These are phyloP conservation scores for Cenococcum geophilum DNA, from an alignment of 495 filamentous ascomycete genomes.

Conservation along the genomic window DNA sequence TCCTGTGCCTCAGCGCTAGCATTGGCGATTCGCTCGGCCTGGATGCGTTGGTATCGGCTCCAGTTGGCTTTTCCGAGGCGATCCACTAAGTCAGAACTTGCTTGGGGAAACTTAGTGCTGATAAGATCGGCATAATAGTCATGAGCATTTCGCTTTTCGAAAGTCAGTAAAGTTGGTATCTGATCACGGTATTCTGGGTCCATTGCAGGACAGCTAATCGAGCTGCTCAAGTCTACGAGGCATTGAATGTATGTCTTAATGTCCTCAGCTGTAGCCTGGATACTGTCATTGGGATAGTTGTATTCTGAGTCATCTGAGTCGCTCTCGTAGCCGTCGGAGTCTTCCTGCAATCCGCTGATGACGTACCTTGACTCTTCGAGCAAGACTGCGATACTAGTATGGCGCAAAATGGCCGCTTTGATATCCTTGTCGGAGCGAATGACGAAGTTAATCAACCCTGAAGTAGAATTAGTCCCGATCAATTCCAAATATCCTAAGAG, in stretches of 20 bases:
- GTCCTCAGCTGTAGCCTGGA: slow-evolving; percentile 5
- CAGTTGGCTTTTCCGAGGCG: slow-evolving; percentile 26
- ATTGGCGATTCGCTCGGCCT: slow-evolving; percentile 5
- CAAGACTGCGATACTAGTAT: slow-evolving; percentile 3
- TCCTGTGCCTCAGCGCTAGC: not conserved
- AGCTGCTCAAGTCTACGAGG: slow-evolving; percentile 17
- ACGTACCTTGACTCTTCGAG: slow-evolving; percentile 13
- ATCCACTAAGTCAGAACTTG: slow-evolving; percentile 1
- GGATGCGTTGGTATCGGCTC: slow-evolving; percentile 16
- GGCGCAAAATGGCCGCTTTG: not conserved
- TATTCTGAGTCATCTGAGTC: slow-evolving; percentile 3
- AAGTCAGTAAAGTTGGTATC: not conserved
- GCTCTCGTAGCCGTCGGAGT: not conserved
- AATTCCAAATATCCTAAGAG: not conserved
- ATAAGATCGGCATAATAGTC: slow-evolving; percentile 20
- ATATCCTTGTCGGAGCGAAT: not conserved
- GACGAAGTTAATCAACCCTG: slow-evolving; percentile 10
- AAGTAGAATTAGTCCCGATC: not conserved
- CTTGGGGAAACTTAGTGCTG: slow-evolving; percentile 16
- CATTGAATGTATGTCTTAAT: slow-evolving; percentile 13
- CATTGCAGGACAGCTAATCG: slow-evolving; percentile 15
- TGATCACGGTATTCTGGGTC: slow-evolving; percentile 7
- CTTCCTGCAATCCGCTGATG: not conserved
- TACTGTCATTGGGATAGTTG: not conserved
- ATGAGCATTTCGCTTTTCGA: slow-evolving; percentile 3